phyloP scores from a whole-genome alignment of 2,329 filamentous ascomycete species.

The Paecilomyces niveus region DNA sequence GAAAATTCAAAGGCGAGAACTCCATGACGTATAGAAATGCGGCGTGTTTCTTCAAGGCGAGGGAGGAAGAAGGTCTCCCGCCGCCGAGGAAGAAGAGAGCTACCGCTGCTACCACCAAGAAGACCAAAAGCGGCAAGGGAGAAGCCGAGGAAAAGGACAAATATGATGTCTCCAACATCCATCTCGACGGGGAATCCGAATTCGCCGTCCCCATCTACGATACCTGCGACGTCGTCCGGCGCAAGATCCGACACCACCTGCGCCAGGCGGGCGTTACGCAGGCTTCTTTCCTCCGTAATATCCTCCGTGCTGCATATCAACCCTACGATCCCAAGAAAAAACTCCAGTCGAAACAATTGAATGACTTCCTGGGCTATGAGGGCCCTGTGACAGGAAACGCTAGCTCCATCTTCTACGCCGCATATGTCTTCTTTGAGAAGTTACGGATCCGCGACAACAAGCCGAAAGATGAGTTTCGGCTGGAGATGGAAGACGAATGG shows the following conservation, averaged over 20 bases:
- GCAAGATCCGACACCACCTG: slow-evolving; percentile 49
- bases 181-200: slow-evolving; percentile 42
- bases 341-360: slow-evolving; percentile 27
- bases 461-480: slow-evolving; percentile 44
- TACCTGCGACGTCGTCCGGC: slow-evolving; percentile 51
- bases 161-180: slow-evolving; percentile 36
- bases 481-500: slow-evolving; percentile 45
- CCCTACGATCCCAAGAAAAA: slow-evolving; percentile 38
- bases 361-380: slow-evolving; percentile 45
- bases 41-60: slow-evolving; percentile 42
- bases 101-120: slow-evolving; percentile 17
- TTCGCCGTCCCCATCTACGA: slow-evolving; percentile 47
- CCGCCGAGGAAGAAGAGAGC: slow-evolving; percentile 13
- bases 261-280: slow-evolving; percentile 43
- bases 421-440: slow-evolving; percentile 56
- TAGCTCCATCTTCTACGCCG: slow-evolving; percentile 45
- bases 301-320: slow-evolving; percentile 34
- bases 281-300: slow-evolving; percentile 40
- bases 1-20: slow-evolving; percentile 17
- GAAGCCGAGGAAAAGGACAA: slow-evolving; percentile 17
- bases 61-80: slow-evolving; percentile 43
- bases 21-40: slow-evolving; percentile 22
- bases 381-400: slow-evolving; percentile 44
- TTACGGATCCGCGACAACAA: slow-evolving; percentile 45
- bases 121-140: slow-evolving; percentile 15